Conservation (phyloP, 176 grass and related monocot species). For the Triticum dicoccoides region DNA sequence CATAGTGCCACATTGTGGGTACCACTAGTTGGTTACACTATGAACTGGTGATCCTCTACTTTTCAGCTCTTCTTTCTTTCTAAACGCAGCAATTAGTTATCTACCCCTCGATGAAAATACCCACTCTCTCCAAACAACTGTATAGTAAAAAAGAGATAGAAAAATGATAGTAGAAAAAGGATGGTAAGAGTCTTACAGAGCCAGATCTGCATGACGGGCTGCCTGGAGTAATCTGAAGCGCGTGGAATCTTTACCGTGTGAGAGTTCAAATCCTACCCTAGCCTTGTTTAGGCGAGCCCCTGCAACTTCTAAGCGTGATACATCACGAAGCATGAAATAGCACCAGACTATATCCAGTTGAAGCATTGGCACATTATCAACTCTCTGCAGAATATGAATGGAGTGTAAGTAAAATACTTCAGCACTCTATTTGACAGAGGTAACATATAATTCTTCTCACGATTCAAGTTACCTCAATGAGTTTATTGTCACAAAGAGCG, state of each 20-base stretch:
- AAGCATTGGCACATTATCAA: slow-evolving; percentile 96
- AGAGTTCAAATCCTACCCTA: slow-evolving; percentile 69
- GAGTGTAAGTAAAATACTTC: slow-evolving; percentile 30
- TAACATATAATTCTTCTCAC: slow-evolving; percentile 11
- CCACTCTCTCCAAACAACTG: background rate
- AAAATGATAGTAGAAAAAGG: background rate
- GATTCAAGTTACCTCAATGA: slow-evolving; percentile 77
- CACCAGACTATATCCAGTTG: slow-evolving; percentile 98
- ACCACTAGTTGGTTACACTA: background rate
- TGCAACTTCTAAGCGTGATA: slow-evolving; percentile 71
- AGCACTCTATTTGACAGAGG: slow-evolving; percentile 14
- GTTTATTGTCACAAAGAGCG: slow-evolving; percentile 72
- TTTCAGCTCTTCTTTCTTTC: slow-evolving; percentile 15
- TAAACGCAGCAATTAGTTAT: background rate
- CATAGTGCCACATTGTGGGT: background rate
- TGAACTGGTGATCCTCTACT: background rate
- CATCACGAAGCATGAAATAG: slow-evolving; percentile 84
- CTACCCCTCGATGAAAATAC: slow-evolving; percentile 12
- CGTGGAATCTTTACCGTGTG: slow-evolving; percentile 88
- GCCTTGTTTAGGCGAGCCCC: slow-evolving; percentile 62
- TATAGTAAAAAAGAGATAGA: background rate
- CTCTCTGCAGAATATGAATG: slow-evolving; percentile 49
- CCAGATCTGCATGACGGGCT: slow-evolving; percentile 71
- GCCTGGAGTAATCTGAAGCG: slow-evolving; percentile 76
- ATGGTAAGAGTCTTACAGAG: slow-evolving; percentile 59